phyloP scores from a whole-genome alignment of 345 rosid genomes.

The Psidium friedrichsthalianum region DNA sequence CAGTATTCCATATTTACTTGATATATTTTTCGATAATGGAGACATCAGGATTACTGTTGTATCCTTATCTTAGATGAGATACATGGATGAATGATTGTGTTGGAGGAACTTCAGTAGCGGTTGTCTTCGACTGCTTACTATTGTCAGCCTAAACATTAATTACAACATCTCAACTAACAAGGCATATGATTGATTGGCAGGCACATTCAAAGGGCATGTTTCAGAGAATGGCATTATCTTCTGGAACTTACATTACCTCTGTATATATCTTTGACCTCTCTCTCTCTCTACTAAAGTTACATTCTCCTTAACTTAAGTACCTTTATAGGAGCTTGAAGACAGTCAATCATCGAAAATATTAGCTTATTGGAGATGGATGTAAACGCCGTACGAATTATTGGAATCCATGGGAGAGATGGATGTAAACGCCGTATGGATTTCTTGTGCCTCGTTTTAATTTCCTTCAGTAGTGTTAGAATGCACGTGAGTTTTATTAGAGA shows the following conservation, averaged over 20 bases:
- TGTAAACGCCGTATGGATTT: no score
- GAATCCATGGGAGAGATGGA: neutral
- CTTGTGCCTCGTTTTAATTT: no score
- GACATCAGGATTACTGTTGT: neutral
- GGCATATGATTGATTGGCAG: no score
- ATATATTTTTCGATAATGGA: neutral
- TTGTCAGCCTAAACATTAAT: no score
- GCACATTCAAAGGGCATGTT: neutral
- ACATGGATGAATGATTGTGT: no score
- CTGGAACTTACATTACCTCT: neutral
- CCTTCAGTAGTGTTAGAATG: no score
- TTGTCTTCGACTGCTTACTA: no score
- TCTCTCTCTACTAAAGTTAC: neutral
- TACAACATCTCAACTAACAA: no score
- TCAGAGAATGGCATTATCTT: neutral
- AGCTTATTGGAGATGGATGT: neutral
- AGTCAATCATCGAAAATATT: no score
- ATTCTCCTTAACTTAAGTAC: neutral
- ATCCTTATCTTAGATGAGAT: neutral
- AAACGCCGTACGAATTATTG: neutral
- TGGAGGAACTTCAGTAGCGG: no score
- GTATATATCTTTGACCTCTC: neutral
- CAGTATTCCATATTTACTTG: neutral
- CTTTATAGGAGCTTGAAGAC: neutral
- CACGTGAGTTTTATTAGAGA: no score